Evolutionary conservation across 495 filamentous ascomycete genomes (phyloP), one percentile per base, ranked within the genome.

Genomic region (Aspergillus nidulans): DNA sequence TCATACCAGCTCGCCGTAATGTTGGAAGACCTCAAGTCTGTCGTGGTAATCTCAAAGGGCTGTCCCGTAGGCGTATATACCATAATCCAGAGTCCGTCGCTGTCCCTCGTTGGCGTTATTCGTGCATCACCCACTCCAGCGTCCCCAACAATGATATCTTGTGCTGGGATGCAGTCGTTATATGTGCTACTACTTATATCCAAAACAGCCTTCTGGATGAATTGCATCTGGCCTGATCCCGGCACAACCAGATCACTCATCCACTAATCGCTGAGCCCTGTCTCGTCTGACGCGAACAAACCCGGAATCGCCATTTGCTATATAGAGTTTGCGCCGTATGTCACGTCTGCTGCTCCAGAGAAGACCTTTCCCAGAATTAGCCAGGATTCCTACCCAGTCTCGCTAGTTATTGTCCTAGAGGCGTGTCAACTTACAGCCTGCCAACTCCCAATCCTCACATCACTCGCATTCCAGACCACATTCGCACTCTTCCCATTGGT

Each of bases 61-160:
- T 56, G 25, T 12, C 53, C 53, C 12, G 43, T 49, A 1, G 53
- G 53, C 4, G 53, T 56, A 21, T 56, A 56, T 30, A 56, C 53
- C 45, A 56, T 42, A 4, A 56, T 49, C 53, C 53, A 56, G 7
- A 4, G 8, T 1, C 53, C 53, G 15, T 21, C n/a, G 6, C 19
- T 23, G 30, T 56, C 44, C 8, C 9, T 19, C 16, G 30, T 48
- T 16, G 53, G 43, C 19, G 43, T 49, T 20, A 49, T 32, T 19
- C 44, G 9, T 15, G 13, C 21, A 21, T 56, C 53, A 41, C 49
- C 42, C 15, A 18, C 41, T 9, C 53, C 53, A 39, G 45, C 53
- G 41, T 49, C 30, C 3, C 53, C 53, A 4, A 49, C 43, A 19
- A 56, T 40, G 12, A 56, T 48, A 40, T 42, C 53, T 30, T 48